Evolutionary conservation across 305 asterid genomes (phyloP), one percentile per base, ranked within the genome.

Genomic region (Ruellia speciosa): DNA sequence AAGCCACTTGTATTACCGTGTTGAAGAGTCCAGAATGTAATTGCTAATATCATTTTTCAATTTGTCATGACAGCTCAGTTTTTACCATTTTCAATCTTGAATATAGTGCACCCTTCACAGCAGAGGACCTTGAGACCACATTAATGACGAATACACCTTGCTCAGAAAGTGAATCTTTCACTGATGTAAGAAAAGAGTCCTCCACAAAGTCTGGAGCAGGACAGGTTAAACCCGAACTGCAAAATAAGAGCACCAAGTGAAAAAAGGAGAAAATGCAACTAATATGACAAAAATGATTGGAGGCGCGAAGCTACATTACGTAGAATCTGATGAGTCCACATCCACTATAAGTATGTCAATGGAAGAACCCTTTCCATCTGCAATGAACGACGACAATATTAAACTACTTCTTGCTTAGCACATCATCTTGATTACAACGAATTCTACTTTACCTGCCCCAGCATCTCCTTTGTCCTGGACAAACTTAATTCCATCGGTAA

Each of bases 191-290:
- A 67, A 88, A 93, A 49, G 96, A 75, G 60, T 86, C 96, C 57
- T 86, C 96, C 5, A 93, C 76, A 58, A 93, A 93, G 45, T 76
- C 88, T 50, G 76, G 70, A 12, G 93, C 95, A 12, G 99, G 97
- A 47, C 96, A 93, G 51, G 92, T 79, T 76, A 93, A 72, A 65
- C 97, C 97, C 53, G 89, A 77, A 70, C 99, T 93, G 90, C 75
- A 68, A 52, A 64, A 58, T 19, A 47, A 70, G 55, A 47, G 58
- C 19, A 40, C 14, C 14, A 52, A 40, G 64, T 52, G 20, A 43
- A 39, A 56, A 18, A 69, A 51, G 28, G 45, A 48, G 40, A 58
- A n/a, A 13, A 17, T 49, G 54, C 33, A 33, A 20, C 66, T 31
- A 19, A 64, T 37, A 24, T 18, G 37, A 52, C 13, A 37, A 14